phyloP scores from a whole-genome alignment of 352 stramenopile genomes.

The Phytophthora parvispora region DNA sequence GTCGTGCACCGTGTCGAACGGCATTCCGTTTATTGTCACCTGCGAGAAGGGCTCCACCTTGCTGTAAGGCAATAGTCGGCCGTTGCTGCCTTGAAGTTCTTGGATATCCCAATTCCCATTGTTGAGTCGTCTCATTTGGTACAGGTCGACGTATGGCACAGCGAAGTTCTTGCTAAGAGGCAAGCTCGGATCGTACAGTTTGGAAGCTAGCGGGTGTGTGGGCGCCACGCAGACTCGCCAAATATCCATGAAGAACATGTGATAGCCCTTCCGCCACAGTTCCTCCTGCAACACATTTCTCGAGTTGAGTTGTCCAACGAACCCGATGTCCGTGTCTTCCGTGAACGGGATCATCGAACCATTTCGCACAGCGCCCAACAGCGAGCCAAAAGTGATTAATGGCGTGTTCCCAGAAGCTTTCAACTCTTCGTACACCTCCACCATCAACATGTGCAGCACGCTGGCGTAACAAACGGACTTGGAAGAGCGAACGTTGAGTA shows the following conservation, averaged over 20 bases:
- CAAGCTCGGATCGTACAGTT: constrained; percentile 44
- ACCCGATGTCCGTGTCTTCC: constrained; percentile 64
- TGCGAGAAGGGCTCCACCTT: constrained; percentile 36
- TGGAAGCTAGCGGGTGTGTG: constrained; percentile 43
- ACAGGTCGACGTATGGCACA: constrained; percentile 55
- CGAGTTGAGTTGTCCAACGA: constrained; percentile 26
- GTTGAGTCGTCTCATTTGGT: constrained; percentile 28
- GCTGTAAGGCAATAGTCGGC: constrained; percentile 16
- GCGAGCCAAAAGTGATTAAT: constrained; percentile 50
- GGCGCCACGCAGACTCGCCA: constrained; percentile 56
- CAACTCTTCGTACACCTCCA: constrained; percentile 65
- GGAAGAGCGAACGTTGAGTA: constrained; percentile 34
- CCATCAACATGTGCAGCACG: constrained; percentile 65
- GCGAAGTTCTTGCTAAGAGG: constrained; percentile 23
- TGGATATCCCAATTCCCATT: constrained; percentile 37
- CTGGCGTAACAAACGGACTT: constrained; percentile 57
- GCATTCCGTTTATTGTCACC: constrained; percentile 43
- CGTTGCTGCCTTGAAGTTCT: constrained; percentile 27
- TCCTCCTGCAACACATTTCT: constrained; percentile 18
- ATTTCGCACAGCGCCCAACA: constrained; percentile 62
- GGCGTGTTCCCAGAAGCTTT: constrained; percentile 31
- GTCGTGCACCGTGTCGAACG: constrained; percentile 47
- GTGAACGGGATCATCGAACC: constrained; percentile 65
- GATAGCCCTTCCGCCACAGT: constrained; percentile 56
- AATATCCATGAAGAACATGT: constrained; percentile 55